These are phyloP conservation scores for Phylloboletellus chloephorus DNA, from an alignment of 1,284 basidiomycete species.

Conservation along the genomic window DNA sequence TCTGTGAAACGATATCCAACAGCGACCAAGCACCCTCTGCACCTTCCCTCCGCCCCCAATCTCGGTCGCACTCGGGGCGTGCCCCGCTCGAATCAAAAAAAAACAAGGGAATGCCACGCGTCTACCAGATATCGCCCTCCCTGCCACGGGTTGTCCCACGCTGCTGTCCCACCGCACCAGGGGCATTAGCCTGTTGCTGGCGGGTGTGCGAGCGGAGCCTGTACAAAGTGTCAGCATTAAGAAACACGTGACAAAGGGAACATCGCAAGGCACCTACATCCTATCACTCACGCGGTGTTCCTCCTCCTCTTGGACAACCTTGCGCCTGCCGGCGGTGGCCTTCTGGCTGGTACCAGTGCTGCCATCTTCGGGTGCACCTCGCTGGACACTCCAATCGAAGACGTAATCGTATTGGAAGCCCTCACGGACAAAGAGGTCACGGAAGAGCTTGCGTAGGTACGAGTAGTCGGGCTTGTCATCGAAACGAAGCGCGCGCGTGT, in stretches of 20 bases:
- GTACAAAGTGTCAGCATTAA: constrained; percentile 16
- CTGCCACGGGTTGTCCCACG: constrained; percentile 51
- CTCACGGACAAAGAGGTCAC: constrained; percentile 94
- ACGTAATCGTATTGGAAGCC: constrained; percentile 98
- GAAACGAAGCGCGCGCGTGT: constrained; percentile 93
- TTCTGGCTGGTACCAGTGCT: constrained; percentile 55
- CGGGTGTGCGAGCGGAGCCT: constrained; percentile 83
- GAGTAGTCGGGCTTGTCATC: constrained; percentile 99
- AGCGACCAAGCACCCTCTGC: constrained; percentile 47
- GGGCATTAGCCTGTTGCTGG: constrained; percentile 56
- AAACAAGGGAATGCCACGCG: constrained; percentile 35
- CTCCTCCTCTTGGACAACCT: constrained; percentile 76
- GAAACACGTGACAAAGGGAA: constrained; percentile 20
- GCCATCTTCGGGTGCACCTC: constrained; percentile 61
- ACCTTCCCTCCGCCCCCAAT: constrained; percentile 56
- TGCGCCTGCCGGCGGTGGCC: constrained; percentile 55
- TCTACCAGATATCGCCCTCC: constrained; percentile 73
- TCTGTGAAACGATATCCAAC: constrained; percentile 36
- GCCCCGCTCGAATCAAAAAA: constrained; percentile 41
- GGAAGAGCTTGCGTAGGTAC: constrained; percentile 96
- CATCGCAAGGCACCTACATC: constrained; percentile 53
- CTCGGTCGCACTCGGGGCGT: constrained; percentile 58
- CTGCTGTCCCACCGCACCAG: constrained; percentile 59
- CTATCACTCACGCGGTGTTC: constrained; percentile 72
- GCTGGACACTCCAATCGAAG: constrained; percentile 95